Evolutionary conservation across 2,329 filamentous ascomycete species (phyloP), one percentile per base, ranked within the genome.

Genomic region (Fusarium haematococcum): DNA sequence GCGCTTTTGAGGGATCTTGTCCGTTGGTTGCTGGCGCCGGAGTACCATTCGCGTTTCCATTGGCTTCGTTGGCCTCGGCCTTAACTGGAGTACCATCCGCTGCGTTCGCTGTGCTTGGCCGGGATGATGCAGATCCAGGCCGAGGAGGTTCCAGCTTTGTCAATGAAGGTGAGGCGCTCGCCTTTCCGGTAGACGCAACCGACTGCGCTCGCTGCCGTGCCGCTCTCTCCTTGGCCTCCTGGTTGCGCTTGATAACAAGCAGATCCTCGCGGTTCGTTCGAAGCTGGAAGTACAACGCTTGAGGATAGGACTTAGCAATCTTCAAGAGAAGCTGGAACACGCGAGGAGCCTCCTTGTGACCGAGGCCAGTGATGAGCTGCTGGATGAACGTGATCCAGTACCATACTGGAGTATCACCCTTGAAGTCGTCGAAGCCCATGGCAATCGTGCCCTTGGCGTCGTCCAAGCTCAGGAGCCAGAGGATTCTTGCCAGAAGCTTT

Each of bases 321-420:
- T 97, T 97, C 27, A 95, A 90, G 20, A 99, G 88, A 59, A 99
- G 94, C 60, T 91, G 90, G 81, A 97, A 93, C 52, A 96, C 94
- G 57, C 97, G 93, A 6, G 92, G 91, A 14, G 95, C 96, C 83
- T 99, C 97, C 77, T 96, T 95, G 80, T 98, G 93, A 3, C 94
- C 94, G 60, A 99, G 88, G 62, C 96, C 97, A 50, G 95, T 96
- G 35, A 99, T 90, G 48, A 99, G 89, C 83, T 99, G 97, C 20
- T 97, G 97, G 73, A 99, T 98, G 82, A 97, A 99, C 0, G 96
- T 98, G 77, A 98, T 98, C 97, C 97, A 99, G 85, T 98, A 99
- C 97, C 97, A 99, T 14, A 97, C 95, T 1, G 95, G 95, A 3
- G 95, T 97, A 77, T 99, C 97, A 61, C 97, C 97, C 86, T 98